Conservation (phyloP, 441 rosid species). For the Mallotus repandus region DNA sequence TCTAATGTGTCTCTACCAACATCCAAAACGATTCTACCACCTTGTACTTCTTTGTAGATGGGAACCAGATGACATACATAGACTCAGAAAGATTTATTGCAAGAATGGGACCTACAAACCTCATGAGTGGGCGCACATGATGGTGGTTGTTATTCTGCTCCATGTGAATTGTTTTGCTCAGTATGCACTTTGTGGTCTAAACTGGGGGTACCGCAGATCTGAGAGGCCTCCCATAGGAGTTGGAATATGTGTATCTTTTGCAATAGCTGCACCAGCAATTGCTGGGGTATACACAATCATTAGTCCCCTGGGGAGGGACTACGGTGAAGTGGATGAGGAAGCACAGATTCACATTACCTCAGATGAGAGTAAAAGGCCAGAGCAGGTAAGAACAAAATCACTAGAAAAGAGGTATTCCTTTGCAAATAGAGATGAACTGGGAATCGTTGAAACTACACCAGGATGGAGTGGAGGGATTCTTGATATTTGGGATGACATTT, state of each 20-base stretch:
- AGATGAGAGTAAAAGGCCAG: conserved; percentile 32
- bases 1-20: conserved; percentile 86
- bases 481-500: conserved; percentile 84
- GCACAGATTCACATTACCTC: conserved; percentile 38
- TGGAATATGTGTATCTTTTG: conserved; percentile 65
- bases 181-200: conserved; percentile 85
- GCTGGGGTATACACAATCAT: conserved; percentile 74
- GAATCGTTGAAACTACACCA: conserved; percentile 49
- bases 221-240: conserved; percentile 83
- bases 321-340: conserved; percentile 62
- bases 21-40: conserved; percentile 83
- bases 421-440: conserved; percentile 43
- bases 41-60: conserved; percentile 78
- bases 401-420: conserved; percentile 68
- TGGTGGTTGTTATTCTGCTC: conserved; percentile 71
- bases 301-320: conserved; percentile 89
- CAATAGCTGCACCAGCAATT: conserved; percentile 83
- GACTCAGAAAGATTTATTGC: conserved; percentile 75
- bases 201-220: conserved; percentile 75
- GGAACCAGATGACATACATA: conserved; percentile 58
- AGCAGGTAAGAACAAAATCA: conserved; percentile 26
- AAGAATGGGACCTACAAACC: conserved; percentile 84
- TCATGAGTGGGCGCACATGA: conserved; percentile 81
- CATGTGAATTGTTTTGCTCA: conserved; percentile 91
- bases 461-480: conserved; percentile 83